Base-by-base conservation (phyloP, 73 alveolate species). In the Paramecium sexaurelia region DNA sequence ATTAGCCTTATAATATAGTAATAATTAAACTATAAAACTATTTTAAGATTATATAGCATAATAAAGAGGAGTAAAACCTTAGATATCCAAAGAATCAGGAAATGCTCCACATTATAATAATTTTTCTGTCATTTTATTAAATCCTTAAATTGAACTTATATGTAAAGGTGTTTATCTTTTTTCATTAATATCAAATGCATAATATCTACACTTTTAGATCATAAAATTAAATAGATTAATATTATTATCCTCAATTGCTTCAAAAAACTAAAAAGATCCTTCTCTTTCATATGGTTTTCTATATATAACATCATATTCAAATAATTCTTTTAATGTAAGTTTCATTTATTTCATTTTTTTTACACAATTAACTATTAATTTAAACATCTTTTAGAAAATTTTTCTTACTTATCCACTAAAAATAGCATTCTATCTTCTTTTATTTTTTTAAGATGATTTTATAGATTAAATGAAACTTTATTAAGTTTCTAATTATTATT, bases 121-220 rank as follows among this genome's bases (percentile, higher is more conserved):
- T 7, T 17, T 27, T 36, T 73, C 87, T 0, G 87, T 20, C 10
- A n/a, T 35, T 13, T 73, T 17, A 33, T n/a, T 13, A 15, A 9
- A 32, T 8, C 37, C 67, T 7, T 19, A 2, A 6, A 15, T 27
- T 36, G 66, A 13, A 73, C 87, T 36, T 1, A 73, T 27, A 36
- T 73, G 87, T 33, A 73, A 39, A 3, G 66, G 55, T 33, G 87
- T 73, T 36, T 33, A 2, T 36, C 55, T 32, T 27, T 73, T 2
- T 73, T 73, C 87, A 73, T 73, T 73, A 9, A 73, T 39, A 73
- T 73, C 87, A 73, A 73, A 73, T 4, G 87, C 87, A 73, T 73
- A 73, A 73, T 73, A 73, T 73, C 87, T 73, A 39, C 87, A 73
- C 35, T 36, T 73, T 6, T 73, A 2, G 1, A 73, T 9, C 87